phyloP scores from a whole-genome alignment of 179 eudicot genomes.

The Beta macrorhiza region DNA sequence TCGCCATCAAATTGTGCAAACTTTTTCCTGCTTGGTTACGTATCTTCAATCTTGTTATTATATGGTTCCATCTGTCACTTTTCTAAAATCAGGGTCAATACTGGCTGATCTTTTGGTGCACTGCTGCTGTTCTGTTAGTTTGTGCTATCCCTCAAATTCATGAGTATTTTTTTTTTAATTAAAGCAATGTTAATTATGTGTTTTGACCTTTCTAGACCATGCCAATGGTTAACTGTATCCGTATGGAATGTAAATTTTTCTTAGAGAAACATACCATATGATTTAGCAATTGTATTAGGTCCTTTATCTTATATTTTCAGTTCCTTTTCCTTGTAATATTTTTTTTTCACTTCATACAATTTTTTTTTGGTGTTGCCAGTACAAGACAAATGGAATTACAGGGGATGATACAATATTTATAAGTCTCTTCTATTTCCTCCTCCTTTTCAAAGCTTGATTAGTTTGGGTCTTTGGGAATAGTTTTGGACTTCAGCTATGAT shows the following conservation, averaged over 20 bases:
- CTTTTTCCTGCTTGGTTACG: conserved; percentile 2
- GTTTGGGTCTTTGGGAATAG: neutral
- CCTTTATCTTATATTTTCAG: neutral
- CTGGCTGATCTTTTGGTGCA: neutral
- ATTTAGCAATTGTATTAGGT: neutral
- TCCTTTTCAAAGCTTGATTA: neutral
- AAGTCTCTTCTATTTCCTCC: neutral
- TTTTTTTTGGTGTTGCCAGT: neutral
- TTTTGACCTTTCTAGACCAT: neutral
- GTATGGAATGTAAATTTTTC: neutral
- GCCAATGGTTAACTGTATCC: neutral
- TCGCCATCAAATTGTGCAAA: neutral
- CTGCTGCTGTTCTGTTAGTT: neutral
- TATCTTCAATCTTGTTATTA: neutral
- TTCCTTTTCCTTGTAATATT: neutral
- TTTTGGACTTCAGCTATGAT: neutral
- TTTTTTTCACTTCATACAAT: neutral
- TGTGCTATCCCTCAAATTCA: neutral
- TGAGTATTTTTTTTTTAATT: neutral
- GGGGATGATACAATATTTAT: neutral
- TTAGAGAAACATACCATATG: neutral
- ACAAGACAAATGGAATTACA: neutral
- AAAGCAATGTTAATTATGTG: neutral
- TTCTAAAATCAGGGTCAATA: neutral
- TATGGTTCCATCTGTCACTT: neutral